Evolutionary conservation across 2,329 filamentous ascomycete genomes (phyloP).

Genomic region (Pseudodiploospora longispora): DNA sequence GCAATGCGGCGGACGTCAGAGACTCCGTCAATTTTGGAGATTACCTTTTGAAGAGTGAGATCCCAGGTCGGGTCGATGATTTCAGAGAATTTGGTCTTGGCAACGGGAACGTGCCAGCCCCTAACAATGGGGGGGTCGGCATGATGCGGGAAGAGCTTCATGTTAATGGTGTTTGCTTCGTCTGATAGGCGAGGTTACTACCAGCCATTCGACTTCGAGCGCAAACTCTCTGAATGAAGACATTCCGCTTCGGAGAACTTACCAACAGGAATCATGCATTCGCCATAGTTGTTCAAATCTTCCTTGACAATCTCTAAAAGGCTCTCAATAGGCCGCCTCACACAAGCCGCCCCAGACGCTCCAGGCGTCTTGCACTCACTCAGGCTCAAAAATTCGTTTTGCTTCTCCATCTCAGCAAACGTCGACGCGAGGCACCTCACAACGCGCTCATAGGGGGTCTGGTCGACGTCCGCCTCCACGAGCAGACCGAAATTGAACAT

Average conservation of each 20-base stretch:
- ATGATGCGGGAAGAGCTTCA: conserved; percentile 87
- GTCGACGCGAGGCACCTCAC: conserved; percentile 78
- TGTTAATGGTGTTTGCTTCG: conserved; percentile 88
- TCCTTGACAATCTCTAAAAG: conserved; percentile 74
- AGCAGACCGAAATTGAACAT: conserved; percentile 97
- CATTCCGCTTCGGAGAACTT: conserved; percentile 21
- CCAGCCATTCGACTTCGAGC: too few species aligned
- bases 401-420: conserved; percentile 85
- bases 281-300: conserved; percentile 92
- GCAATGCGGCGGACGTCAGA: conserved; percentile 85
- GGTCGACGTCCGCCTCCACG: conserved; percentile 58
- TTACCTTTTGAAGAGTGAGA: conserved; percentile 68
- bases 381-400: conserved; percentile 72
- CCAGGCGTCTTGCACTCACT: conserved; percentile 35
- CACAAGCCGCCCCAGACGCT: conserved; percentile 32
- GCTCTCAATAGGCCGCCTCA: conserved; percentile 67
- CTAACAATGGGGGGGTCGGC: conserved; percentile 68
- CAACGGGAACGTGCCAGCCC: conserved; percentile 84
- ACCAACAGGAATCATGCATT: conserved; percentile 98
- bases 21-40: conserved; percentile 82
- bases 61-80: conserved; percentile 65
- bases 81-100: conserved; percentile 56
- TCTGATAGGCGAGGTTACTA: conserved; percentile 39
- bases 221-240: too few species aligned
- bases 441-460: conserved; percentile 73